Conservation (phyloP, 176 grass and related monocot genomes). For the Ensete ventricosum region DNA sequence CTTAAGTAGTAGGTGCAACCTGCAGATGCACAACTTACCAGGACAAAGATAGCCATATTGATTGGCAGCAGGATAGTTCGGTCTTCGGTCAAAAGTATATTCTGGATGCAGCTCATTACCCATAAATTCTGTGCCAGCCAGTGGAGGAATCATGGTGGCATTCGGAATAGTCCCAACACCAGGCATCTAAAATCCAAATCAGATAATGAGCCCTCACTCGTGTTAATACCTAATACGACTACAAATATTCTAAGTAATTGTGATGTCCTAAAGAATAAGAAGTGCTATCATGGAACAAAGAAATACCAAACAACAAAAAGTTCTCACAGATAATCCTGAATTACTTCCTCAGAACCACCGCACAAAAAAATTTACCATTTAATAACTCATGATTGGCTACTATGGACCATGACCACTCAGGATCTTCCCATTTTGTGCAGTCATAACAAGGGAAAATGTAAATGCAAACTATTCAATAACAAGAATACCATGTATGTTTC, state of each 20-base stretch:
- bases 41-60: constrained; percentile 47
- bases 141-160: constrained; percentile 26
- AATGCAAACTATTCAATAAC: not conserved
- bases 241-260: not conserved
- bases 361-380: not conserved
- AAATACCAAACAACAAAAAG: not conserved
- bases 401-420: too few species aligned
- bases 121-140: constrained; percentile 29
- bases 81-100: constrained; percentile 45
- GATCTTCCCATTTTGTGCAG: too few species aligned
- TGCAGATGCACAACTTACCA: constrained; percentile 19
- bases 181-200: constrained; percentile 47
- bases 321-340: not conserved
- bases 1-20: not conserved
- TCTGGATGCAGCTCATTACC: constrained; percentile 27
- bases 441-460: not conserved
- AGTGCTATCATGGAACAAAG: not conserved
- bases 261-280: not conserved
- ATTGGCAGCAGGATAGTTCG: constrained; percentile 41
- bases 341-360: not conserved
- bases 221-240: not conserved
- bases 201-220: not conserved
- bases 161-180: constrained; percentile 26
- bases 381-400: too few species aligned
- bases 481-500: constrained; percentile 35